Evolutionary conservation across 495 filamentous ascomycete species (phyloP), one percentile per base, ranked within the genome.

Genomic region (Podospora conica): DNA sequence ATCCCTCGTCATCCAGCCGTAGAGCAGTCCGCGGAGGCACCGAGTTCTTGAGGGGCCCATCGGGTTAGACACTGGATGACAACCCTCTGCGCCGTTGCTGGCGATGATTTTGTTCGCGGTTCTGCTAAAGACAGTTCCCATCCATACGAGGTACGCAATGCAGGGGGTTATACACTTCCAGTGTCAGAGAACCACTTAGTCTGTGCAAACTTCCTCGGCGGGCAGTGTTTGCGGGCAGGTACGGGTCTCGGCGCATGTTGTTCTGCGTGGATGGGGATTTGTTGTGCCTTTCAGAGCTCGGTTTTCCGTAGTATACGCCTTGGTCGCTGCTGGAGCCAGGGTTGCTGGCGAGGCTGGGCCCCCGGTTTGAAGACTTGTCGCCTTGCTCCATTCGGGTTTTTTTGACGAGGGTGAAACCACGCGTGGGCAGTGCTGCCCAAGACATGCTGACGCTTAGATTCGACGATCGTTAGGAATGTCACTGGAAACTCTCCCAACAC

Each of bases 341-440:
- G 40, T 48, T 48, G 33, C 15, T 18, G 33, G n/a, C n/a, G n/a
- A n/a, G n/a, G n/a, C n/a, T n/a, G n/a, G n/a, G n/a, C n/a, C n/a
- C 18, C 33, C 33, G 33, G 33, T 5, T 40, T 18, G 0, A 11
- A 12, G 24, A 21, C 3, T 24, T 23, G 55, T 40, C 68, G 9
- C 31, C 58, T 74, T 70, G 15, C 73, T 75, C 60, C 60, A 73
- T 77, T 69, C 69, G 71, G 75, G 66, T 69, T 71, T 74, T 70
- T 75, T 77, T 77, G 70, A 77, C 75, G 73, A 77, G 73, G 63
- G 31, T 55, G 56, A 53, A 21, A 57, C 21, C 53, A 31, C 27
- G 55, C n/a, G 40, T 55, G 40, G 65, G 22, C 12, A 56, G 60
- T 56, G 59, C 23, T 61, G 15, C 28, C 59, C 15, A 22, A 29